phyloP scores from a whole-genome alignment of 805 yeast genomes.

The Kurtzmaniella fragi region DNA sequence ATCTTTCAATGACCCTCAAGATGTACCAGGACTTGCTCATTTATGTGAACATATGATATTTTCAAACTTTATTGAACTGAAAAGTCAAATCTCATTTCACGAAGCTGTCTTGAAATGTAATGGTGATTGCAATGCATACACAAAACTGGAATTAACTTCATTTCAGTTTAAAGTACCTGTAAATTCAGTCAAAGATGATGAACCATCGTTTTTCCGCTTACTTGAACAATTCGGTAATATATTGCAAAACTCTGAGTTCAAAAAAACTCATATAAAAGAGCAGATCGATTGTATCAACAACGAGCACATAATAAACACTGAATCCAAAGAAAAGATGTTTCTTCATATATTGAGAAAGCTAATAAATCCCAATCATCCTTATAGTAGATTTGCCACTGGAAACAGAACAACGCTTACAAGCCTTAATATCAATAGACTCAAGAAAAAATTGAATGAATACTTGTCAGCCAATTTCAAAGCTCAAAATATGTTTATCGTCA shows the following conservation, averaged over 20 bases:
- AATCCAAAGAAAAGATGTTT: slow-evolving; percentile 39
- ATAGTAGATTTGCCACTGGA: slow-evolving; percentile 64
- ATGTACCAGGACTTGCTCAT: slow-evolving; percentile 80
- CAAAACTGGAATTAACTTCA: slow-evolving; percentile 61
- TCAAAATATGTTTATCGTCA: slow-evolving; percentile 50
- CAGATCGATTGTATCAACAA: slow-evolving; percentile 62
- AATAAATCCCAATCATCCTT: slow-evolving; percentile 45
- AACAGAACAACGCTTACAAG: slow-evolving; percentile 44
- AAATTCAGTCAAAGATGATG: slow-evolving; percentile 18
- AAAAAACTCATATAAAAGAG: slow-evolving; percentile 31
- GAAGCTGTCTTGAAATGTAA: slow-evolving; percentile 41
- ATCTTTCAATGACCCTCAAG: slow-evolving; percentile 69
- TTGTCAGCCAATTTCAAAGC: slow-evolving; percentile 40
- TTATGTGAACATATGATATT: slow-evolving; percentile 74
- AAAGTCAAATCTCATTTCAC: slow-evolving; percentile 42
- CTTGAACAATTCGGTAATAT: slow-evolving; percentile 47
- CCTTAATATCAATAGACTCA: slow-evolving; percentile 23
- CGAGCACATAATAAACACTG: slow-evolving; percentile 57
- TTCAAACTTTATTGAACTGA: slow-evolving; percentile 50
- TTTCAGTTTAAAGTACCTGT: slow-evolving; percentile 61
- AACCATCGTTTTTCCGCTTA: slow-evolving; percentile 40
- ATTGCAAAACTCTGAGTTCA: slow-evolving; percentile 49
- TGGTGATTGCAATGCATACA: slow-evolving; percentile 62
- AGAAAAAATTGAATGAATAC: slow-evolving; percentile 36
- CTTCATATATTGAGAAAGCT: slow-evolving; percentile 57